phyloP scores from a whole-genome alignment of 1,139 yeast species.

The Pichia sp. region DNA sequence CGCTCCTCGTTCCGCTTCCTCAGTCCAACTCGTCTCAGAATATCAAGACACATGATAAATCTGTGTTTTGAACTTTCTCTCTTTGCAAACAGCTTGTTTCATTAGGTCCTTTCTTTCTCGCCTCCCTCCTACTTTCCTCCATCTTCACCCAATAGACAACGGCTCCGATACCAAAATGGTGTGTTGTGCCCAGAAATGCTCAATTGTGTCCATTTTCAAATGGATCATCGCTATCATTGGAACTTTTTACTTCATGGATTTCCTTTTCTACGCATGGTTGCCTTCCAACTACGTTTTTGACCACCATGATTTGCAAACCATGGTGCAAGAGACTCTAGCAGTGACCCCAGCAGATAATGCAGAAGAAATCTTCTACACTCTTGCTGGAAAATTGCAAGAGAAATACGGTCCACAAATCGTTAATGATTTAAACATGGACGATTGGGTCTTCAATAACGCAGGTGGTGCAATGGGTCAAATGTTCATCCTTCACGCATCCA shows the following conservation, averaged over 20 bases:
- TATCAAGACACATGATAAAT: too few relatives aligned
- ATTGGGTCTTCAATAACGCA: slow-evolving; percentile 96
- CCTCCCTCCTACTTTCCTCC: too few relatives aligned
- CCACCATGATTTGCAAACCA: slow-evolving; percentile 36
- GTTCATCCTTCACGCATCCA: slow-evolving; percentile 94
- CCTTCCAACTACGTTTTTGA: slow-evolving; percentile 58
- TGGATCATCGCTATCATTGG: slow-evolving; percentile 21
- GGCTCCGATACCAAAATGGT: slow-evolving; percentile 1
- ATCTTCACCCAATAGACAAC: too few relatives aligned
- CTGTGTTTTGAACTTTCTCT: too few relatives aligned
- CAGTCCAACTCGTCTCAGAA: too few relatives aligned
- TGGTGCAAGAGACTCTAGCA: slow-evolving; percentile 46
- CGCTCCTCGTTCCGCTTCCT: too few relatives aligned
- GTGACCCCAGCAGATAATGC: slow-evolving; percentile 54
- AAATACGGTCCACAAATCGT: slow-evolving; percentile 58
- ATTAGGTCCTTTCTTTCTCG: too few relatives aligned
- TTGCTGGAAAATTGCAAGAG: slow-evolving; percentile 52
- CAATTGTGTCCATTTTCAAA: slow-evolving; percentile 10
- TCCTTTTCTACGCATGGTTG: slow-evolving; percentile 53
- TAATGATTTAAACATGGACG: slow-evolving; percentile 63
- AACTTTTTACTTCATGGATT: slow-evolving; percentile 33
- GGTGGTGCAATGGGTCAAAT: slow-evolving; percentile 99
- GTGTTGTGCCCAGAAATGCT: slow-evolving; percentile 7
- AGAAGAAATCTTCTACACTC: slow-evolving; percentile 51
- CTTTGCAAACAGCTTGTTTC: too few relatives aligned